A percentile compares a stretch with the other conserved stretches of the same genome.
Conservation (phyloP, 345 rosid species). For the Acer yangbiense region DNA sequence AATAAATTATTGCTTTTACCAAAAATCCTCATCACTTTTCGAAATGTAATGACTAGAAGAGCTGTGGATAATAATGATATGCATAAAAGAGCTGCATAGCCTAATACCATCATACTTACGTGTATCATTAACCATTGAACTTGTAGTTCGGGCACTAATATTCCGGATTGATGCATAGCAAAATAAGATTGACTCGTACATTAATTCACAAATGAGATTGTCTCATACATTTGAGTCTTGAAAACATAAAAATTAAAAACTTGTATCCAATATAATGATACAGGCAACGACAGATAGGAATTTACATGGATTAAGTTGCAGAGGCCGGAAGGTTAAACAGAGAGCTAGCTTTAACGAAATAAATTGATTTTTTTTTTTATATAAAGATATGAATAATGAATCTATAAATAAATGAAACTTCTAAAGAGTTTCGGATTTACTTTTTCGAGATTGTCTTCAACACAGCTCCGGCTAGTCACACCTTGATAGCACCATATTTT, state of each 20-base stretch:
- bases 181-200: too few species aligned
- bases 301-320: background rate
- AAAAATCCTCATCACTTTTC: too few species aligned
- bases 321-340: background rate
- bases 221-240: too few species aligned
- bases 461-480: conserved; percentile 31
- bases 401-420: background rate
- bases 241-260: background rate
- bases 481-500: conserved; percentile 55
- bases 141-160: too few species aligned
- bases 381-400: background rate
- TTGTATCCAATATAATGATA: background rate
- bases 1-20: too few species aligned
- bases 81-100: too few species aligned
- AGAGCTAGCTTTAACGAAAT: background rate
- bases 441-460: background rate
- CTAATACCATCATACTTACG: too few species aligned
- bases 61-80: too few species aligned
- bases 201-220: too few species aligned
- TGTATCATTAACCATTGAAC: too few species aligned
- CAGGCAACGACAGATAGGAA: background rate
- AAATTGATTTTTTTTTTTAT: background rate
- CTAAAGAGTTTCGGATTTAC: background rate
- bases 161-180: too few species aligned
- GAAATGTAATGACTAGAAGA: too few species aligned